Conservation (phyloP, 129 eudicot genomes). For the Lactuca sativa region DNA sequence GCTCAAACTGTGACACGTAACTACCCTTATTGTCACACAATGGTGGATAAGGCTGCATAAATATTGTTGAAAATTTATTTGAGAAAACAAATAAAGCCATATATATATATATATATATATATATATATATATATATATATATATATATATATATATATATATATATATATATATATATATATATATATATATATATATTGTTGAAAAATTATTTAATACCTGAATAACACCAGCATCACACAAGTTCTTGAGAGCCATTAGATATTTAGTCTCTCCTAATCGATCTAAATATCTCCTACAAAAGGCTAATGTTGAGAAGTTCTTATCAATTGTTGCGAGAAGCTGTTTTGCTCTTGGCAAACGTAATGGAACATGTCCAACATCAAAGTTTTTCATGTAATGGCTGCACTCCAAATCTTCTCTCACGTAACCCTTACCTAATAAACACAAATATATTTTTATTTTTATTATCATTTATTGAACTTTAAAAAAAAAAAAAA, state of each 20-base stretch:
- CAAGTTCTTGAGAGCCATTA: slow-evolving; percentile 95
- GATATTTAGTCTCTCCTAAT: slow-evolving; percentile 88
- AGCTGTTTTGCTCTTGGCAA: slow-evolving; percentile 96
- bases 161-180: too few species aligned
- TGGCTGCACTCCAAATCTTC: slow-evolving; percentile 99
- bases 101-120: too few species aligned
- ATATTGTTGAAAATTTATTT: too few species aligned
- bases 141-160: too few species aligned
- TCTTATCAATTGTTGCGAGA: slow-evolving; percentile 87
- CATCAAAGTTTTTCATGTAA: slow-evolving; percentile 96
- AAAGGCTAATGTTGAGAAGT: slow-evolving; percentile 93
- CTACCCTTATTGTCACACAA: slow-evolving; percentile 94
- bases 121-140: too few species aligned
- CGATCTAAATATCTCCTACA: slow-evolving; percentile 98
- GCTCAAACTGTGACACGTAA: slow-evolving; percentile 94
- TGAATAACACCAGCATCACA: slow-evolving; percentile 99
- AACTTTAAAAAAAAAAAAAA: background rate
- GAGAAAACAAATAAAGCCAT: too few species aligned
- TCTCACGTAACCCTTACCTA: slow-evolving; percentile 94
- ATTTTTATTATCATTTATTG: too few species aligned
- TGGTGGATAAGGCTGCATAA: slow-evolving; percentile 88
- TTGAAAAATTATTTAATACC: too few species aligned
- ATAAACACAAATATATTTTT: background rate
- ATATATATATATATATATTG: too few species aligned
- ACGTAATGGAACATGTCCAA: slow-evolving; percentile 87